Evolutionary conservation across 768 basidiomycete genomes (phyloP).

Genomic region (Naganishia friedmannii): DNA sequence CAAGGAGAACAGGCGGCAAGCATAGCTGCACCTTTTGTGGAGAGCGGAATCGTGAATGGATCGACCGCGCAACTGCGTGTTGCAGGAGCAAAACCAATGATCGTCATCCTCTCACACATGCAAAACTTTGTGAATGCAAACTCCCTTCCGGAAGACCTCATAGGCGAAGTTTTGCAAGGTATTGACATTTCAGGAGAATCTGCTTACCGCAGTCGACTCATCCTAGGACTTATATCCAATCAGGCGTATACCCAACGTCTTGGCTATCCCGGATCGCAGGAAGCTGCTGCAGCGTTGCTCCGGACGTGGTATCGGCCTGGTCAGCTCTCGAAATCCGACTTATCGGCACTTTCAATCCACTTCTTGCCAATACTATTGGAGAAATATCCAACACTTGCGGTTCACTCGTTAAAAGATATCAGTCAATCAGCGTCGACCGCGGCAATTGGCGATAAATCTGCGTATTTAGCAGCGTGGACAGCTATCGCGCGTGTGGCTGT

Average conservation of each 20-base stretch:
- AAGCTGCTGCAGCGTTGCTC: background rate
- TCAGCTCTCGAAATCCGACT: constrained; percentile 1
- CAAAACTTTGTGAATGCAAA: constrained; percentile 3
- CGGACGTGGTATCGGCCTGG: constrained; percentile 11
- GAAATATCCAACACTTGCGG: background rate
- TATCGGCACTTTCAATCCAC: constrained; percentile 21
- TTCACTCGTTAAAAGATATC: background rate
- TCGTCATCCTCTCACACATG: background rate
- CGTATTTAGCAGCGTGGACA: constrained; percentile 9
- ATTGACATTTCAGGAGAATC: constrained; percentile 17
- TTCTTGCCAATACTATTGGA: constrained; percentile 18
- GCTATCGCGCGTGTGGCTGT: constrained; percentile 12
- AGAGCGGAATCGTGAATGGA: background rate
- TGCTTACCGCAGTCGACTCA: constrained; percentile 8
- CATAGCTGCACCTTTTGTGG: constrained; percentile 6
- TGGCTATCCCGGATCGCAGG: background rate
- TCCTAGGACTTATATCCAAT: background rate
- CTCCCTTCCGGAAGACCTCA: background rate
- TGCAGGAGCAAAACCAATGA: constrained; percentile 17
- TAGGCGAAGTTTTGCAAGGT: constrained; percentile 3
- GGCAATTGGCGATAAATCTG: background rate
- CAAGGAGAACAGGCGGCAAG: background rate
- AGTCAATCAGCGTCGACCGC: background rate
- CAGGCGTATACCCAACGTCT: background rate
- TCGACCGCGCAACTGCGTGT: constrained; percentile 8